Conservation (phyloP, 257 asterid species). For the Scutellaria baicalensis region DNA sequence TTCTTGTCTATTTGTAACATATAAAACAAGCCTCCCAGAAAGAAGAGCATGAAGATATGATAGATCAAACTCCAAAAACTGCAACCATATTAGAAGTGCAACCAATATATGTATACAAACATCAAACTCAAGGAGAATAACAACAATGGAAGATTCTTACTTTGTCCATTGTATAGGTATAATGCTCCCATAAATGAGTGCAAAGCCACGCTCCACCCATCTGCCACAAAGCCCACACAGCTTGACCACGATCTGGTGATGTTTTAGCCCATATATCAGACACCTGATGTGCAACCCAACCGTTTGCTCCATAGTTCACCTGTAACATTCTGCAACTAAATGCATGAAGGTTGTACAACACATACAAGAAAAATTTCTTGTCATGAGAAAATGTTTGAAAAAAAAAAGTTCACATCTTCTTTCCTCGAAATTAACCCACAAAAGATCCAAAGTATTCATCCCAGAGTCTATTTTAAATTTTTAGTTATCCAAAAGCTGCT, state of each 20-base stretch:
- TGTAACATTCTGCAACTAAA: constrained; percentile 54
- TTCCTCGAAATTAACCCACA: neutral
- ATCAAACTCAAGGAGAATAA: neutral
- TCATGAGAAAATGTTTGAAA: neutral
- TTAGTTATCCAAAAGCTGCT: neutral
- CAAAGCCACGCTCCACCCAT: constrained; percentile 93
- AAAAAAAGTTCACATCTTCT: neutral
- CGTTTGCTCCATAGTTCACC: constrained; percentile 73
- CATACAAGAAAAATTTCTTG: neutral
- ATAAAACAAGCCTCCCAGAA: neutral
- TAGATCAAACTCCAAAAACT: neutral
- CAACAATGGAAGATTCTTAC: constrained; percentile 28
- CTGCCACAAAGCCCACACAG: constrained; percentile 74
- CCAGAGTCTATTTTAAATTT: neutral
- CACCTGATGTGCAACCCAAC: constrained; percentile 86
- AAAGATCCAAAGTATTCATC: neutral
- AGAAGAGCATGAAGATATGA: neutral
- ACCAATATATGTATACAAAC: neutral
- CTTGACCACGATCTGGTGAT: constrained; percentile 52
- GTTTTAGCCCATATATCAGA: constrained; percentile 85
- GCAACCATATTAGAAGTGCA: neutral
- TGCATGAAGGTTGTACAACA: constrained; percentile 47
- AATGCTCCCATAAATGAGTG: constrained; percentile 83
- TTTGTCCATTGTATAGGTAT: constrained; percentile 59
- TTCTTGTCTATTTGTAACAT: neutral